phyloP scores from a whole-genome alignment of 2,329 filamentous ascomycete genomes.

The Scedosporium boydii region DNA sequence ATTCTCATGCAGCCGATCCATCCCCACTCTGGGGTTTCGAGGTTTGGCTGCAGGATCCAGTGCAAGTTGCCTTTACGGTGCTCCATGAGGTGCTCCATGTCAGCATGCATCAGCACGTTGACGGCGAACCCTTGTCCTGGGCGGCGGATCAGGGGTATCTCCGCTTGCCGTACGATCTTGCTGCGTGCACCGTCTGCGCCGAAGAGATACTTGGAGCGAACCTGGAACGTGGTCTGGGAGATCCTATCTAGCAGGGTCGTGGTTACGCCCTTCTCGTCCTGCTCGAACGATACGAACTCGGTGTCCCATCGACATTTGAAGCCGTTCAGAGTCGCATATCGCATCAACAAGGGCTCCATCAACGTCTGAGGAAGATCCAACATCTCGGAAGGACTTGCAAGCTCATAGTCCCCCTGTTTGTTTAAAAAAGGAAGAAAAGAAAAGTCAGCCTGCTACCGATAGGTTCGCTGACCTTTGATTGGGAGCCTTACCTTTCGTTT shows the following conservation, averaged over 20 bases:
- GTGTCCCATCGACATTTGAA: conserved; percentile 26
- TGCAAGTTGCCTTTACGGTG: conserved; percentile 21
- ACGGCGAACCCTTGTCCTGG: not conserved
- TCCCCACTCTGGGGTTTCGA: conserved; percentile 33
- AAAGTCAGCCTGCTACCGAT: too few relatives aligned
- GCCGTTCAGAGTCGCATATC: conserved; percentile 20
- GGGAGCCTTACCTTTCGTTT: conserved; percentile 20
- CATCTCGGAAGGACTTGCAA: conserved; percentile 26
- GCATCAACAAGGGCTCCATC: conserved; percentile 27
- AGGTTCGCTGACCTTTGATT: too few relatives aligned
- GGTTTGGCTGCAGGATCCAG: conserved; percentile 5
- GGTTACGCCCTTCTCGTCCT: conserved; percentile 13
- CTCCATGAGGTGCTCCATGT: not conserved
- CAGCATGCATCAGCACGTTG: not conserved
- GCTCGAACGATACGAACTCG: conserved; percentile 19
- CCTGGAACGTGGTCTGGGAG: conserved; percentile 23
- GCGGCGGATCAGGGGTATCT: conserved; percentile 27
- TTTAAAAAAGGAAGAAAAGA: too few relatives aligned
- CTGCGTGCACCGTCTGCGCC: not conserved
- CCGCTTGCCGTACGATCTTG: not conserved
- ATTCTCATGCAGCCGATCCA: not conserved
- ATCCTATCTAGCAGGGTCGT: conserved; percentile 22
- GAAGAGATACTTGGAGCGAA: conserved; percentile 16
- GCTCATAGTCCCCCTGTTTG: conserved; percentile 26
- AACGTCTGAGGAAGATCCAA: conserved; percentile 30